A percentile compares a stretch with the other conserved stretches of the same genome.
Evolutionary conservation across 768 basidiomycete species (phyloP).

Genomic region (Lentinula aciculospora): DNA sequence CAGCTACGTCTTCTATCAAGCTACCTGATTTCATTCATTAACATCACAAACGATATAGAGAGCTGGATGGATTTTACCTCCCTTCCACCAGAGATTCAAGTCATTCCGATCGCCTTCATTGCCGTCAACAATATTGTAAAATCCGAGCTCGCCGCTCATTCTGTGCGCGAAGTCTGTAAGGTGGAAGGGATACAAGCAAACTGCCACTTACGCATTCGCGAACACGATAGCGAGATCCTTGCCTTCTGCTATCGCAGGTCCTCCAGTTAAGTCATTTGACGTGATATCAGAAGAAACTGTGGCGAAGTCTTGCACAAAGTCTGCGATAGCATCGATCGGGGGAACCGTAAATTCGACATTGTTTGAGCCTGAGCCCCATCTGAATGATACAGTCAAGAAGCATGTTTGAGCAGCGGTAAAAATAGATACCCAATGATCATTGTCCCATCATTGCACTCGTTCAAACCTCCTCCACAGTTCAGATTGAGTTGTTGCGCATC

Average conservation of each 20-base stretch:
- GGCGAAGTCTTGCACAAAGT: conserved; percentile 31
- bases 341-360: conserved; percentile 38
- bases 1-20: conserved; percentile 52
- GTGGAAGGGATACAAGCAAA: not conserved
- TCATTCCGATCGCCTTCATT: conserved; percentile 59
- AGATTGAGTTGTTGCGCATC: conserved; percentile 48
- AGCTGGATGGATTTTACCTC: conserved; percentile 25
- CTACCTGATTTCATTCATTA: conserved; percentile 17
- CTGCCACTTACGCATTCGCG: conserved; percentile 41
- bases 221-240: conserved; percentile 59
- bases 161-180: conserved; percentile 18
- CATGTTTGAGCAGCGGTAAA: conserved; percentile 15
- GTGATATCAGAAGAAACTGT: conserved; percentile 34
- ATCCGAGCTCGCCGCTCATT: conserved; percentile 45
- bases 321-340: conserved; percentile 40
- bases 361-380: conserved; percentile 49
- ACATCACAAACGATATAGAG: conserved; percentile 10
- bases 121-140: conserved; percentile 57
- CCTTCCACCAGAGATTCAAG: conserved; percentile 51
- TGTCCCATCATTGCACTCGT: conserved; percentile 51
- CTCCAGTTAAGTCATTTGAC: conserved; percentile 35
- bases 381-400: conserved; percentile 11
- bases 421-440: conserved; percentile 54
- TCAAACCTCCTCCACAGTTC: conserved; percentile 43
- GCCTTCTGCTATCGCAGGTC: conserved; percentile 32